Base-by-base conservation (phyloP, 768 basidiomycete genomes). In the Dentipellis fragilis region DNA sequence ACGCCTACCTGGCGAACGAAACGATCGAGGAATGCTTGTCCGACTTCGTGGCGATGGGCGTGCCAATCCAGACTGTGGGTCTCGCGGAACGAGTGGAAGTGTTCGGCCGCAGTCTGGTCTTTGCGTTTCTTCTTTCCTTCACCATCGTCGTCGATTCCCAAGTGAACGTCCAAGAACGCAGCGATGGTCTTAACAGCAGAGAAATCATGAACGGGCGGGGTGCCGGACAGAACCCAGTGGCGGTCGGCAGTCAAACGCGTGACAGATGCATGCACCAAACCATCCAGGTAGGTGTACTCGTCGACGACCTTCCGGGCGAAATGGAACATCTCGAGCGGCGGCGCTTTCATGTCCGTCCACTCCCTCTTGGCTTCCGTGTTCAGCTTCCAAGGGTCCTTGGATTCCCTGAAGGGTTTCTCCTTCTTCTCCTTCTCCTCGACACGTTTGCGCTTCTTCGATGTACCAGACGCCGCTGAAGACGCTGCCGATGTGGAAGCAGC, bases 151-250 rank as follows among this genome's bases (percentile, higher is more conserved):
- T 93, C 85, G 36, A 94, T 79, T 54, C 94, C 94, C 36, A 97
- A 80, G 67, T 97, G 93, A n/a, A 96, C 71, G 63, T 85, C 81
- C 55, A 97, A 73, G 69, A 94, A 90, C 1, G 86, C 85, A 2
- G 89, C 86, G 54, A 95, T 95, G 2, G 89, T 92, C 72, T 95
- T 93, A 60, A 97, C 71, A 2, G 92, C 84, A 1, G 81, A 85
- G 66, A 97, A 96, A 67, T 94, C 89, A 56, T 88, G 85, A 54
- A 92, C 85, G 0, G 93, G 93, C 8, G 94, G 94, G 21, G 94
- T 97, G 11, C 94, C 94, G 2, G 94, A 97, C n/a, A 97, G 76
- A 6, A 97, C 90, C 94, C 94, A 97, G 54, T 85, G 87, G 46
- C 89, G 79, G 51, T 86, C 83, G 0, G 89, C 85, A 10, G 82